Conservation (phyloP, 352 stramenopile species). For the Pythium aristosporum region DNA sequence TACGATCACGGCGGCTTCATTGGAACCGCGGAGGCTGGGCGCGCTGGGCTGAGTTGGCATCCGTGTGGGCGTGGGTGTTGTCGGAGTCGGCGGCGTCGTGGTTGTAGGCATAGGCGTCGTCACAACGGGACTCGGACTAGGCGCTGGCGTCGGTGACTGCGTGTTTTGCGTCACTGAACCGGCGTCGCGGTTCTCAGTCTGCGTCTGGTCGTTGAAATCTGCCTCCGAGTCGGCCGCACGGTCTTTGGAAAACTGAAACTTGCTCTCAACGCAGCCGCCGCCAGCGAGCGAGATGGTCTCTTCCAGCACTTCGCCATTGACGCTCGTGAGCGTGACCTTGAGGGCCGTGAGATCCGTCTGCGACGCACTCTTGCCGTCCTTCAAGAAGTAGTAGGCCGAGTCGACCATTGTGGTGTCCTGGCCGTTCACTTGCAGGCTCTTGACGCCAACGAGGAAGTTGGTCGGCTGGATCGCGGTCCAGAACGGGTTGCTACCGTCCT, state of each 20-base stretch:
- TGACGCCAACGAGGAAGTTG: conserved; percentile 50
- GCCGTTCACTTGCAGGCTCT: conserved; percentile 55
- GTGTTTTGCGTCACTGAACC: background rate
- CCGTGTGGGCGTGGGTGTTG: conserved; percentile 14
- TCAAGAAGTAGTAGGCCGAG: conserved; percentile 66
- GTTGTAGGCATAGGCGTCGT: background rate
- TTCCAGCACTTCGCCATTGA: conserved; percentile 53
- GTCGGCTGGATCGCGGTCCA: conserved; percentile 66
- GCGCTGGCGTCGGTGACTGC: background rate
- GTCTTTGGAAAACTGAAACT: conserved; percentile 39
- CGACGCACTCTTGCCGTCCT: conserved; percentile 41
- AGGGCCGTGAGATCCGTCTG: conserved; percentile 43
- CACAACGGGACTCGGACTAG: background rate
- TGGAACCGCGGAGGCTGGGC: conserved; percentile 5
- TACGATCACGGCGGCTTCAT: conserved; percentile 5
- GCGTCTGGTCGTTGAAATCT: conserved; percentile 6
- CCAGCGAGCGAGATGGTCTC: conserved; percentile 56
- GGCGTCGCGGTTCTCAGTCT: background rate
- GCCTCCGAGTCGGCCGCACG: conserved; percentile 6
- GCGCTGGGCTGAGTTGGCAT: conserved; percentile 12
- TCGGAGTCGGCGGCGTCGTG: background rate
- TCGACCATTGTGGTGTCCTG: conserved; percentile 54
- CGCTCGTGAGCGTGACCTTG: conserved; percentile 40
- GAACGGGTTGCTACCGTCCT: conserved; percentile 55
- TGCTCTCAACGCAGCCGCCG: conserved; percentile 46